Conservation (phyloP, 108 stramenopile species). For the Skeletonema marinoi region DNA sequence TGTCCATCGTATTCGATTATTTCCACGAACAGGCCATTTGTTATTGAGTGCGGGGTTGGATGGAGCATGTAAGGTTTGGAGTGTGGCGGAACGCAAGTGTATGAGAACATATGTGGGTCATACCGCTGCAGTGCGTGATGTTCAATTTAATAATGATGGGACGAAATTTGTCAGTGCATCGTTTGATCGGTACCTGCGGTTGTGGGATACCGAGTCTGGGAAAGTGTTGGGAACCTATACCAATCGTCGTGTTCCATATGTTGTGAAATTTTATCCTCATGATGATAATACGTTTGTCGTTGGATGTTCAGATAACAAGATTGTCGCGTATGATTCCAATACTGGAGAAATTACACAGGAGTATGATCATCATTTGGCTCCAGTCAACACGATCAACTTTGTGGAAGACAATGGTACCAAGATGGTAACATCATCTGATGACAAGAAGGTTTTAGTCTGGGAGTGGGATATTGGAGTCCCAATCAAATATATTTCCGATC, state of each 20-base stretch:
- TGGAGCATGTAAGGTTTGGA: slow-evolving; percentile 93
- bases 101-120: slow-evolving; percentile 97
- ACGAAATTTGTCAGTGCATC: slow-evolving; percentile 86
- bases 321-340: slow-evolving; percentile 90
- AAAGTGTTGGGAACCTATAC: slow-evolving; percentile 87
- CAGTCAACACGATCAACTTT: slow-evolving; percentile 96
- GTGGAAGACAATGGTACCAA: slow-evolving; percentile 89
- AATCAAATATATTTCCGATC: slow-evolving; percentile 98
- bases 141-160: slow-evolving; percentile 91
- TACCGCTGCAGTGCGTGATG: slow-evolving; percentile 91
- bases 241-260: slow-evolving; percentile 94
- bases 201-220: slow-evolving; percentile 98
- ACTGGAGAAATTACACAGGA: slow-evolving; percentile 96
- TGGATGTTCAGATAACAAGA: slow-evolving; percentile 95
- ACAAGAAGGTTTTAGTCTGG: slow-evolving; percentile 99
- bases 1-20: slow-evolving; percentile 94
- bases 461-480: slow-evolving; percentile 99
- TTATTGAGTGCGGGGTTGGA: slow-evolving; percentile 96
- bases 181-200: slow-evolving; percentile 92
- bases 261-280: slow-evolving; percentile 91
- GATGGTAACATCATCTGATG: slow-evolving; percentile 96
- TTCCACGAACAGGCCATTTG: slow-evolving; percentile 97
- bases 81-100: slow-evolving; percentile 58
- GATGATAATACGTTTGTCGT: slow-evolving; percentile 96
- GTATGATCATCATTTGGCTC: slow-evolving; percentile 98